Conservation (phyloP, 2,329 filamentous ascomycete species). For the Aspergillus pseudoviridinutans region DNA sequence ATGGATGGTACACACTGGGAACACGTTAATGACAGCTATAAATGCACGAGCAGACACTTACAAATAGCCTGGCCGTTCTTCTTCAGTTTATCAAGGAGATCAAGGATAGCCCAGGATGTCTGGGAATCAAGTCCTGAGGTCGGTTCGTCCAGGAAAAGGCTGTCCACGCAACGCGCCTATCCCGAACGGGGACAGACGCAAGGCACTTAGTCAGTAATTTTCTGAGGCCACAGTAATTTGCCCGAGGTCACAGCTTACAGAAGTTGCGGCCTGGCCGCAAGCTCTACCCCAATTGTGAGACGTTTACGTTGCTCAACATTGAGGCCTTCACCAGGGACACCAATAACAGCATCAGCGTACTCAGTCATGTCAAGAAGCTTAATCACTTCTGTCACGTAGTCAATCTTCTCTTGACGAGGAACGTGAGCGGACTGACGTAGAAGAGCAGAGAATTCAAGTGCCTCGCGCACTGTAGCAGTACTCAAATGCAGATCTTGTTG, state of each 20-base stretch:
- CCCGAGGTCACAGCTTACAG: too few relatives aligned
- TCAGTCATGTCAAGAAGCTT: slow-evolving; percentile 81
- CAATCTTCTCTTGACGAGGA: slow-evolving; percentile 67
- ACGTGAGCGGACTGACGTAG: slow-evolving; percentile 75
- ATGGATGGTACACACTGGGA: slow-evolving; percentile 74
- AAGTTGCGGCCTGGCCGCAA: slow-evolving; percentile 67
- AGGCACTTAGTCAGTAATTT: too few relatives aligned
- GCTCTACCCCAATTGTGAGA: slow-evolving; percentile 87
- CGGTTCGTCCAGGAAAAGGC: slow-evolving; percentile 65
- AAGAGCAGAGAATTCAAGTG: slow-evolving; percentile 75
- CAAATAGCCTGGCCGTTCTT: slow-evolving; percentile 78
- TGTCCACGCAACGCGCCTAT: too few relatives aligned
- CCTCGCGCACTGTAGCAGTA: slow-evolving; percentile 80
- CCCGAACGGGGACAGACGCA: too few relatives aligned
- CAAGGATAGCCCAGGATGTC: slow-evolving; percentile 83
- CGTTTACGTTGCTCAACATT: slow-evolving; percentile 62
- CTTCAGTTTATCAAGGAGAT: slow-evolving; percentile 78
- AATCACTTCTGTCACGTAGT: slow-evolving; percentile 71
- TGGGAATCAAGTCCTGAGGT: slow-evolving; percentile 90
- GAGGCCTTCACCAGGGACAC: slow-evolving; percentile 72
- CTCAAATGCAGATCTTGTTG: slow-evolving; percentile 73
- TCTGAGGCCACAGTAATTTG: too few relatives aligned
- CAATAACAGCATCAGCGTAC: slow-evolving; percentile 84
- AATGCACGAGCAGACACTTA: too few relatives aligned
- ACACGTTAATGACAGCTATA: too few relatives aligned